A percentile compares a stretch with the other conserved stretches of the same genome.
phyloP scores from a whole-genome alignment of 1,284 basidiomycete genomes.

The Trichosporon ovoides region DNA sequence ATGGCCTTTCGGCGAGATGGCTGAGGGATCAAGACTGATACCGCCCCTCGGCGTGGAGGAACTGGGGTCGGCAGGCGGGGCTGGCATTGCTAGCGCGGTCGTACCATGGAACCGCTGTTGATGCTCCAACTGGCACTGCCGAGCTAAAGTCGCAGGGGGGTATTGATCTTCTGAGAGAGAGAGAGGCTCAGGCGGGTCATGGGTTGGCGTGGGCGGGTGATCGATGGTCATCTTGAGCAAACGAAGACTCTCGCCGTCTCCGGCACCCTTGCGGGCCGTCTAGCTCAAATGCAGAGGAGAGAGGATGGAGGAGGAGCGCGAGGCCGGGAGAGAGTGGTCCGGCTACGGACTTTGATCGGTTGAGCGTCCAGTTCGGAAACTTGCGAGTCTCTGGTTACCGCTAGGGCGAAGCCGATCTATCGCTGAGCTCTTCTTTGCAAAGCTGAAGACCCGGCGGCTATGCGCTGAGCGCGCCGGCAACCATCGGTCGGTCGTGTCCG shows the following conservation, averaged over 20 bases:
- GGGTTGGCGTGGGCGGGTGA: background rate
- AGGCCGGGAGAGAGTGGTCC: background rate
- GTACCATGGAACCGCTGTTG: background rate
- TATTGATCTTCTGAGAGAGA: background rate
- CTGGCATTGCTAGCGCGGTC: background rate
- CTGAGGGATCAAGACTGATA: background rate
- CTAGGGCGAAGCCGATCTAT: background rate
- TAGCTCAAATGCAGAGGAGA: background rate
- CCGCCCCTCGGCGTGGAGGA: background rate
- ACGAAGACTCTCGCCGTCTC: background rate
- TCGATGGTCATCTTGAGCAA: conserved; percentile 1
- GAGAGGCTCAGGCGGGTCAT: background rate
- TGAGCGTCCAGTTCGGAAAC: background rate
- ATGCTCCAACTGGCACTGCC: background rate
- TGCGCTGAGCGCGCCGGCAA: background rate
- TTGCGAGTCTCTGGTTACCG: background rate
- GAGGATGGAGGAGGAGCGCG: background rate
- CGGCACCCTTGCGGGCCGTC: background rate
- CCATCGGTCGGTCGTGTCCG: background rate
- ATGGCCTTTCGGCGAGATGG: background rate
- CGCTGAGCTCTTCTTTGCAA: background rate
- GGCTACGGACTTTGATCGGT: background rate
- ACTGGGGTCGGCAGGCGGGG: too few relatives aligned
- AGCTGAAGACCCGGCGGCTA: background rate
- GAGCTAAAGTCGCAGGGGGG: background rate